Evolutionary conservation across 345 rosid species (phyloP).

Genomic region (Brassica incana): DNA sequence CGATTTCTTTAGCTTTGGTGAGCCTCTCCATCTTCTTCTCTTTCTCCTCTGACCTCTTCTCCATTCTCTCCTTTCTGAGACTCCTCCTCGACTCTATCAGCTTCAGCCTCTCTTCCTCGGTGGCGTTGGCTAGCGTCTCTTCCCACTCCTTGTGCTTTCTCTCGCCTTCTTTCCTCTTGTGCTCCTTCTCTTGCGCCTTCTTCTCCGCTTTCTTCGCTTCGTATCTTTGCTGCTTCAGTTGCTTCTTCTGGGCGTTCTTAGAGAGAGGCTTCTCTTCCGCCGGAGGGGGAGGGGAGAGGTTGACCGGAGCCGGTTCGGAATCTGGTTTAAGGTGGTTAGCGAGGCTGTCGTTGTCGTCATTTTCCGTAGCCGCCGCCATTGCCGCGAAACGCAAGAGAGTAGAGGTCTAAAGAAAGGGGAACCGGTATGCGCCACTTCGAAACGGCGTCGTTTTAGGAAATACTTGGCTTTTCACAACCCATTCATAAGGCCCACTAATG

Average conservation of each 20-base stretch:
- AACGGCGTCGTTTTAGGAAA: neutral
- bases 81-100: slow-evolving; percentile 67
- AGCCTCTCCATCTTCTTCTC: slow-evolving; percentile 61
- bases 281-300: slow-evolving; percentile 9
- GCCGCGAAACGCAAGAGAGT: slow-evolving; percentile 4
- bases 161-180: slow-evolving; percentile 66
- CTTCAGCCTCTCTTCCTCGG: slow-evolving; percentile 70
- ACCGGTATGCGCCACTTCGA: neutral
- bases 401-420: neutral
- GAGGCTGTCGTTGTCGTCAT: slow-evolving; percentile 23
- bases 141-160: slow-evolving; percentile 39
- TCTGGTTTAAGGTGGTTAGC: slow-evolving; percentile 15
- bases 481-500: neutral
- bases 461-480: neutral
- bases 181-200: slow-evolving; percentile 72
- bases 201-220: slow-evolving; percentile 90
- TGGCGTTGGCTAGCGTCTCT: slow-evolving; percentile 25
- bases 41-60: slow-evolving; percentile 67
- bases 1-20: slow-evolving; percentile 55
- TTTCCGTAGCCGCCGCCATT: slow-evolving; percentile 35
- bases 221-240: slow-evolving; percentile 67
- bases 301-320: slow-evolving; percentile 5
- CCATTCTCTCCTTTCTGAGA: slow-evolving; percentile 73
- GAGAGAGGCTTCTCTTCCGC: slow-evolving; percentile 45
- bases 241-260: slow-evolving; percentile 81